These are phyloP conservation scores for Aspergillus funiculosus DNA, from an alignment of 495 filamentous ascomycete genomes.

Conservation along the genomic window DNA sequence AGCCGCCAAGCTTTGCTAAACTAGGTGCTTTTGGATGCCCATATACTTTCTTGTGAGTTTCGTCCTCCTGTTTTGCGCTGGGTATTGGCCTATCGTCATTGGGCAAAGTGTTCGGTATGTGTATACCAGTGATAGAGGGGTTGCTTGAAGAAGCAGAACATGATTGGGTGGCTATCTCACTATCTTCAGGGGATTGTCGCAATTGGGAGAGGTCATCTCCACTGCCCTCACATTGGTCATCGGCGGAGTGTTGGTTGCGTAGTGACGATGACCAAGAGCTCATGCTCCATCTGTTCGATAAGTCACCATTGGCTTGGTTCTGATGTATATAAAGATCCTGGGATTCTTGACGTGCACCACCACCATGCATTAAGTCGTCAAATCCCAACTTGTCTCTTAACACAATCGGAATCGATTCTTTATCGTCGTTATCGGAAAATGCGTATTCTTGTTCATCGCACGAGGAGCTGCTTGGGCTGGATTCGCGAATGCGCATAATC, in stretches of 20 bases:
- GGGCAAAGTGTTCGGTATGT: slow-evolving; percentile 14
- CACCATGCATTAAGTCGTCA: slow-evolving; percentile 28
- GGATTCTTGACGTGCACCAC: slow-evolving; percentile 29
- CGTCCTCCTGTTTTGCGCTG: slow-evolving; percentile 6
- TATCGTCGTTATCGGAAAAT: slow-evolving; percentile 48
- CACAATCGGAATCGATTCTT: slow-evolving; percentile 59
- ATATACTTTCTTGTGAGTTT: slow-evolving; percentile 8
- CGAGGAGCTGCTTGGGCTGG: slow-evolving; percentile 40
- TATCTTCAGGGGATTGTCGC: slow-evolving; percentile 19
- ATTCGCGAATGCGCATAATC: slow-evolving; percentile 48
- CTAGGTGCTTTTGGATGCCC: slow-evolving; percentile 32
- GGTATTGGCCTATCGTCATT: slow-evolving; percentile 18
- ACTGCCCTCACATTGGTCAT: slow-evolving; percentile 35
- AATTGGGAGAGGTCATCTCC: slow-evolving; percentile 27
- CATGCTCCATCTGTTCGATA: slow-evolving; percentile 44
- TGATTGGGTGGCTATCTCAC: slow-evolving; percentile 27
- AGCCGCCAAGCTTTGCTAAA: slow-evolving; percentile 45
- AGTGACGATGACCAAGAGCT: slow-evolving; percentile 50
- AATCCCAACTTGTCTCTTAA: slow-evolving; percentile 42
- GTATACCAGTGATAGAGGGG: slow-evolving; percentile 25
- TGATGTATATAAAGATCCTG: slow-evolving; percentile 20
- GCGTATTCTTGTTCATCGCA: slow-evolving; percentile 48
- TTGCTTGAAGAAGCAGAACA: slow-evolving; percentile 33
- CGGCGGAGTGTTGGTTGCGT: slow-evolving; percentile 37
- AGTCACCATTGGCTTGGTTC: slow-evolving; percentile 17